Conservation (phyloP, 1,284 basidiomycete species). For the Fomitopsis betulina region DNA sequence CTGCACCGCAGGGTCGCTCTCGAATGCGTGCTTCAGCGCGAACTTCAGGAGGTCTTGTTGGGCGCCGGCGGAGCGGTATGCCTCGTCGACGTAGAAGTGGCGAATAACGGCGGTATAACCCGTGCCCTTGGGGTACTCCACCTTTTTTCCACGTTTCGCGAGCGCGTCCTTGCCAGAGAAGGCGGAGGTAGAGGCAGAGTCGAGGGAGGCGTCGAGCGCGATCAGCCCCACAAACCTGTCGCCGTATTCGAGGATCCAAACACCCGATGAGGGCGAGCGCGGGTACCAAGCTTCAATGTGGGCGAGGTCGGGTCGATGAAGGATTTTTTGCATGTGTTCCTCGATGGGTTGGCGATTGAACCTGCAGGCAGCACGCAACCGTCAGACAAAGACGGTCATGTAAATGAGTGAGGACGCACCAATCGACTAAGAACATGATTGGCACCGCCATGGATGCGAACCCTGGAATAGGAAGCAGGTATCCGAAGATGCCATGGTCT, state of each 20-base stretch:
- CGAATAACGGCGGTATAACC: conserved; percentile 59
- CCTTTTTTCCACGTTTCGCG: conserved; percentile 17
- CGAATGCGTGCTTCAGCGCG: conserved; percentile 57
- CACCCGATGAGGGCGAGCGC: conserved; percentile 52
- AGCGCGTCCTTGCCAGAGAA: conserved; percentile 10
- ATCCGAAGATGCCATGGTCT: conserved; percentile 40
- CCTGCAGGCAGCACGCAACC: conserved; percentile 34
- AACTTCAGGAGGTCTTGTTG: conserved; percentile 64
- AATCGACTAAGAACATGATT: conserved; percentile 65
- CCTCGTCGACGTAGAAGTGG: conserved; percentile 71
- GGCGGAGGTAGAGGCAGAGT: conserved; percentile 30
- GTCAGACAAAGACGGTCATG: background rate
- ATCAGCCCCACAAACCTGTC: conserved; percentile 62
- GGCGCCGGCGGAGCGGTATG: conserved; percentile 50
- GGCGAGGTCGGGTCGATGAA: conserved; percentile 56
- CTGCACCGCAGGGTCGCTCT: conserved; percentile 34
- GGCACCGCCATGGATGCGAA: conserved; percentile 63
- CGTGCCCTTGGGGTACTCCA: conserved; percentile 29
- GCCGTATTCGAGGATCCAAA: conserved; percentile 67
- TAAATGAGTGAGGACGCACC: conserved; percentile 38
- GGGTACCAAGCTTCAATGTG: conserved; percentile 56
- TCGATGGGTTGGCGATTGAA: conserved; percentile 69
- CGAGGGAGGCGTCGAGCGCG: conserved; percentile 57
- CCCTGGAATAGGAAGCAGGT: conserved; percentile 57
- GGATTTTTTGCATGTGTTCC: conserved; percentile 42